Base-by-base conservation (phyloP, 352 stramenopile species). In the Salisapilia sapeloensis region DNA sequence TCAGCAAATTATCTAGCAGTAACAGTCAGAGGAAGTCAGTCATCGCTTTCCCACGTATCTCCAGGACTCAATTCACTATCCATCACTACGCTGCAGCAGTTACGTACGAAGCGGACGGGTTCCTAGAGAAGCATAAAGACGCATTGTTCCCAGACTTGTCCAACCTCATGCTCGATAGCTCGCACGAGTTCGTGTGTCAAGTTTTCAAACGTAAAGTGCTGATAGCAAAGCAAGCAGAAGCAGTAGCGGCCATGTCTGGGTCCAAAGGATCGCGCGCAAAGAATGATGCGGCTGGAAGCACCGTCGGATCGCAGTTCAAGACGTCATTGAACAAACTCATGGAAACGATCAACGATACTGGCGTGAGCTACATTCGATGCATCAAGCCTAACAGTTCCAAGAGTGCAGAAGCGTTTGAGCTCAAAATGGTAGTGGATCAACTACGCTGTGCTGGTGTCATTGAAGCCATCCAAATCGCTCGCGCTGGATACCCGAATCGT, bases 121-220 rank as follows among this genome's bases (percentile, higher is more conserved):
- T 97, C 43, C 42, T 96, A 3, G 89, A 96, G 44, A 96, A 96
- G 46, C 94, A 97, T 62, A 90, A 93, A 48, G 82, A 96, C 44
- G 75, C 78, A 2, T 46, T 97, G 20, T 78, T 87, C 7, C 89
- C 91, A 16, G 86, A 97, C 48, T 62, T 97, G 30, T 84, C 78
- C 20, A 52, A 74, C 19, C 50, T 85, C 7, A 76, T 85, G 62
- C 59, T 59, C 12, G 36, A 42, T 19, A 77, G 65, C 28, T 28
- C 43, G 16, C 50, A 74, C 26, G 18, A 35, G 17, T 83, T 77
- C 35, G 35, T 74, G n/a, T 43, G 49, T 15, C 49, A 66, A 43
- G 49, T 83, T 4, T 85, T 85, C 35, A 48, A 53, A 20, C 53
- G 60, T 6, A 60, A 53, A 20, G 16, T 4, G n/a, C 19, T 18